Base-by-base conservation (phyloP, 2,329 filamentous ascomycete genomes). In the Mycosphaerelloides madeirae region DNA sequence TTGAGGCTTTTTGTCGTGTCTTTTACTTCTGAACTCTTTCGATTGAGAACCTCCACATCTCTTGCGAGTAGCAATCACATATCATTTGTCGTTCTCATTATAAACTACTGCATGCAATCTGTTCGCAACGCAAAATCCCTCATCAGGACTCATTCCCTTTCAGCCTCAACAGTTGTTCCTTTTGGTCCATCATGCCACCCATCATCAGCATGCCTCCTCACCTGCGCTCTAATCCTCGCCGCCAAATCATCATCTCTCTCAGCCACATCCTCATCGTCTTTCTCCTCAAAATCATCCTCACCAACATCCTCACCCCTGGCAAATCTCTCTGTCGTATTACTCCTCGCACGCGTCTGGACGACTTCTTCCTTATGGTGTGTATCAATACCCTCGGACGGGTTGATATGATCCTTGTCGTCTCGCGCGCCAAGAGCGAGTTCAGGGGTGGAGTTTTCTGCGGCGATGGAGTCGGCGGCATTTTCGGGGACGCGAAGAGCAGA, bases 381-480 rank as follows among this genome's bases (percentile, higher is more conserved):
- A 15, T 44, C 41, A 8, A 46, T 38, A 25, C 15, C 48, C 19
- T 46, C 25, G 18, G 31, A 29, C 3, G 41, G 29, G n/a, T 43
- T 39, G 13, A 41, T 6, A 25, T 42, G 39, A 1, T 32, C 36
- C 6, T 14, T 18, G 6, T 46, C 44, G 16, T 50, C 44, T 15
- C 9, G 3, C 6, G 22, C 39, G 13, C 50, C 50, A 29, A 29
- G 41, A 12, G 47, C 46, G 12, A 44, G 43, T n/a, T 42, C 46
- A 3, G 33, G 16, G 15, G 46, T 50, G 6, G 41, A 22, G 25
- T 52, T 53, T 29, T 53, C 50, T 3, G 39, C 36, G 20, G 49
- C 45, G 28, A 53, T 45, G 4, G 48, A 48, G 18, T 39, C 37
- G 14, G 38, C 50, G 19, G 34, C 34, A 19, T 31, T 28, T 31